A percentile compares a stretch with the other conserved stretches of the same genome.
phyloP scores from a whole-genome alignment of 2,329 filamentous ascomycete genomes.

The Sporothrix pseudoabietina region DNA sequence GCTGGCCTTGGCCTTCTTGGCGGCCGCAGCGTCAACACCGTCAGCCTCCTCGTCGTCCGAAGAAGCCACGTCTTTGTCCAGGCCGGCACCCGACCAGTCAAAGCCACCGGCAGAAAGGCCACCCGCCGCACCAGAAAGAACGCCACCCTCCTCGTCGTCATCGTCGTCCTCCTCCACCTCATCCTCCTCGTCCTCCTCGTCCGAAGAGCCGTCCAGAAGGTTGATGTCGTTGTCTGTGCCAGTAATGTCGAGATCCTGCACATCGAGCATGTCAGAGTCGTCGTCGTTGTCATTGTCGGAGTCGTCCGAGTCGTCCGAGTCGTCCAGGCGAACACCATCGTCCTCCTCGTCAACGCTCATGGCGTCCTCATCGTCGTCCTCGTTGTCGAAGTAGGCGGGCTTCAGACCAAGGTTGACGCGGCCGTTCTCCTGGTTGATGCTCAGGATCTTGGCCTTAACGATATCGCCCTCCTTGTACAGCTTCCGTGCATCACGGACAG shows the following conservation, averaged over 20 bases:
- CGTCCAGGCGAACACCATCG: constrained; percentile 49
- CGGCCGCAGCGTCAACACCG: neutral
- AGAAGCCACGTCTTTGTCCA: constrained; percentile 58
- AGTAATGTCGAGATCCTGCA: constrained; percentile 49
- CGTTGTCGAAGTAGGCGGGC: constrained; percentile 78
- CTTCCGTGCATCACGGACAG: constrained; percentile 80
- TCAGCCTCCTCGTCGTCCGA: constrained; percentile 45
- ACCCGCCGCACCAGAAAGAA: constrained; percentile 42
- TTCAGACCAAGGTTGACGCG: constrained; percentile 90
- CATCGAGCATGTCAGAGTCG: constrained; percentile 49
- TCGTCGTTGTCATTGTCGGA: constrained; percentile 37
- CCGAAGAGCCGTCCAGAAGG: constrained; percentile 45
- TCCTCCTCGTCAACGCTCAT: constrained; percentile 51
- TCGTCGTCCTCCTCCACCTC: constrained; percentile 49
- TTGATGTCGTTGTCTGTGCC: constrained; percentile 44
- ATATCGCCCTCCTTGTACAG: constrained; percentile 86
- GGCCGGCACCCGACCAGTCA: constrained; percentile 78
- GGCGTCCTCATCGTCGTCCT: constrained; percentile 50
- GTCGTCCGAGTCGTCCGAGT: constrained; percentile 54
- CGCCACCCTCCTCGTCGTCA: constrained; percentile 38
- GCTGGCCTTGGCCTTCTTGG: constrained; percentile 45
- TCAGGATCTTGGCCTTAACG: constrained; percentile 90
- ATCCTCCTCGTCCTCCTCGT: constrained; percentile 26
- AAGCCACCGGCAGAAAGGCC: constrained; percentile 76
- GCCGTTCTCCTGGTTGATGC: constrained; percentile 72